Percentiles rank a stretch among this genome's conserved stretches.
Conservation (phyloP, 73 alveolate genomes). For the Paramecium octaurelia region DNA sequence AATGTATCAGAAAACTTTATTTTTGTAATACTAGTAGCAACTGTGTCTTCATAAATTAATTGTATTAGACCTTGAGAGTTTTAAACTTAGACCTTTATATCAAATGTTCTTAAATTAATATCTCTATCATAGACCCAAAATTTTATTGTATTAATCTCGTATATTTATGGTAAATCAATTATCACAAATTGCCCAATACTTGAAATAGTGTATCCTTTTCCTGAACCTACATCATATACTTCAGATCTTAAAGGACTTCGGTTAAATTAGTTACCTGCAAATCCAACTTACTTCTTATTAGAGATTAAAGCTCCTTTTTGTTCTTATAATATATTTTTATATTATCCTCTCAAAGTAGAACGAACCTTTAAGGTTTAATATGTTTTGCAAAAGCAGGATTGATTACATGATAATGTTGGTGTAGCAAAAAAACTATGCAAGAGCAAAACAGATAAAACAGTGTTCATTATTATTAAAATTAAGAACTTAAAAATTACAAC, state of each 20-base stretch:
- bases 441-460: background rate
- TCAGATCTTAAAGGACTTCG: background rate
- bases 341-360: background rate
- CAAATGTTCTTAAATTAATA: background rate
- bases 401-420: background rate
- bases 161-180: background rate
- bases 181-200: background rate
- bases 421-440: background rate
- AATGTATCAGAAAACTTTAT: background rate
- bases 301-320: background rate
- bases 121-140: background rate
- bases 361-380: background rate
- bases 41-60: background rate
- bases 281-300: background rate
- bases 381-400: background rate
- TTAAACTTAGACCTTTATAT: background rate
- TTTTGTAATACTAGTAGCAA: background rate
- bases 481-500: background rate
- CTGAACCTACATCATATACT: background rate
- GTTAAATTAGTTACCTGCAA: background rate
- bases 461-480: background rate
- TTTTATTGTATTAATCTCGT: background rate
- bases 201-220: background rate
- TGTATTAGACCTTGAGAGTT: background rate
- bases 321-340: background rate